Base-by-base conservation (phyloP, 148 eudicot genomes). In the Nyssa sinensis region DNA sequence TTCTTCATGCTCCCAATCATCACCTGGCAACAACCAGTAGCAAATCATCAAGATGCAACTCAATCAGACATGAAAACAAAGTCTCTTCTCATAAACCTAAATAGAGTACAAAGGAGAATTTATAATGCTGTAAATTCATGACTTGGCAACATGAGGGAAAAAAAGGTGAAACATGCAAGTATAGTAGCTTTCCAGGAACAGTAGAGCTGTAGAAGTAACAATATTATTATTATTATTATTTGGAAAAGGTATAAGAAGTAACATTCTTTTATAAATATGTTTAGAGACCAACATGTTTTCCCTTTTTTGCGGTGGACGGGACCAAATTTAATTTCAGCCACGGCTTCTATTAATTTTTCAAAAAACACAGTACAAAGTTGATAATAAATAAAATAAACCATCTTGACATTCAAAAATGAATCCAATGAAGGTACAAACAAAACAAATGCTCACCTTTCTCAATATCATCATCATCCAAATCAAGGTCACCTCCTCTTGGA, bases 1-100 rank as follows among this genome's bases (percentile, higher is more conserved):
- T 69, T 92, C 98, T 73, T 95, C 98, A 65, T 95, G 98, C 83
- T 95, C 98, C 98, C 98, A 95, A 73, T 92, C 98, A 88, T 95
- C 98, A 74, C 98, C 98, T 95, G 74, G 64, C 69, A 49, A 73
- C 51, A 76, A 21, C 49, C 65, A 71, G 39, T 12, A 68, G 41
- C 27, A 75, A 57, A 34, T 29, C 55, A 49, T 73, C 24, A 21
- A 1, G 25, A 9, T 30, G 27, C 7, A 35, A 32, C 70, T 51
- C 25, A 62, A 53, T 71, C 10, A 72, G 21, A 58, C 28, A 75
- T 29, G 33, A 67, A 74, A 17, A 49, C 21, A 49, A 28, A 67
- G 25, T 31, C 29, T 49, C 13, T 14, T 10, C 28, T 14, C 23
- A 60, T 44, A n/a, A 30, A 55, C 6, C n/a, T 19, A 55, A 55